These are phyloP conservation scores for Fusarium liriodendri DNA, from an alignment of 2,329 filamentous ascomycete genomes.

Conservation along the genomic window DNA sequence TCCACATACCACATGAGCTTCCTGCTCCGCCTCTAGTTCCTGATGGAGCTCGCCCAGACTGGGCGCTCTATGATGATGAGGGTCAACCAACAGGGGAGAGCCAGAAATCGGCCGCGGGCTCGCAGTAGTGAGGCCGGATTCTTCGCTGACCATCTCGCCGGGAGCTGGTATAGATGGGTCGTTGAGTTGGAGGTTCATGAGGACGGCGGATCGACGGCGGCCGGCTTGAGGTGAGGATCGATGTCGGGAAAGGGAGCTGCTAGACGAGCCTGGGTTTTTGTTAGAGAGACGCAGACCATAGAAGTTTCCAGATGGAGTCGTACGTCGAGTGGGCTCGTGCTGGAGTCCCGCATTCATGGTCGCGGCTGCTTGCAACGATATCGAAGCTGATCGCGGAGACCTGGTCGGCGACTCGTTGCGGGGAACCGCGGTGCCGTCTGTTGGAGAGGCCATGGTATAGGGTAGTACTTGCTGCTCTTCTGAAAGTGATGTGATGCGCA, in stretches of 20 bases:
- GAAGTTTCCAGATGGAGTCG: constrained; percentile 30
- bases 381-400: constrained; percentile 73
- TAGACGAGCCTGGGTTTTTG: constrained; percentile 59
- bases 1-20: constrained; percentile 75
- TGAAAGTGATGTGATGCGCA: not conserved
- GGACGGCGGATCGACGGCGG: constrained; percentile 74
- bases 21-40: constrained; percentile 82
- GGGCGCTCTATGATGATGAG: constrained; percentile 74
- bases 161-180: constrained; percentile 75
- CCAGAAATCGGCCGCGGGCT: constrained; percentile 61
- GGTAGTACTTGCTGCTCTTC: not conserved
- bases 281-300: constrained; percentile 4
- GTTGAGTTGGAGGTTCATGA: constrained; percentile 80
- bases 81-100: constrained; percentile 62
- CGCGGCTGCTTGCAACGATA: constrained; percentile 80
- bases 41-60: constrained; percentile 83
- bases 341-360: constrained; percentile 82
- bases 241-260: constrained; percentile 60
- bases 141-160: constrained; percentile 72
- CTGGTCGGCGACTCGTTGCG: constrained; percentile 65
- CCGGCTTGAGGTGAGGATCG: constrained; percentile 60
- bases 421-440: constrained; percentile 37
- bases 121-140: constrained; percentile 42
- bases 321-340: constrained; percentile 70
- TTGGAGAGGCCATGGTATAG: constrained; percentile 46